phyloP scores from a whole-genome alignment of 371 early-diverging fungal species.

The Mortierella sp. region DNA sequence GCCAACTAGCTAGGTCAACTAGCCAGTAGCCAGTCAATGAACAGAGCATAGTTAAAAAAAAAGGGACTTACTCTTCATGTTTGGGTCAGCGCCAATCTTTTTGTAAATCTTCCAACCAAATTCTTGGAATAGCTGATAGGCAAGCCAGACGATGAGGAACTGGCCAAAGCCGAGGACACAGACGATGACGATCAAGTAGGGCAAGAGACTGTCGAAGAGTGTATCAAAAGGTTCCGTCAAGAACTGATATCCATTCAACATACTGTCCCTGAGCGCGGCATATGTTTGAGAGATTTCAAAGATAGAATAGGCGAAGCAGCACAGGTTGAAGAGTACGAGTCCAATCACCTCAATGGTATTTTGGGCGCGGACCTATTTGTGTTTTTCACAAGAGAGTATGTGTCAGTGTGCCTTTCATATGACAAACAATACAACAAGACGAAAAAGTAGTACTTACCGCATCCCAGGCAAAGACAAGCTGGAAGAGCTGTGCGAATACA shows the following conservation, averaged over 20 bases:
- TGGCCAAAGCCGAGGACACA: slow-evolving; percentile 46
- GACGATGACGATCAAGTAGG: slow-evolving; percentile 38
- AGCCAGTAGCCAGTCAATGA: too few relatives aligned
- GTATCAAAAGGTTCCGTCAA: slow-evolving; percentile 10
- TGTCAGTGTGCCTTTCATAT: too few relatives aligned
- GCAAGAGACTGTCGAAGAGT: slow-evolving; percentile 9
- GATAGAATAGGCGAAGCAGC: slow-evolving; percentile 82
- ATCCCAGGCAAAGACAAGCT: slow-evolving; percentile 79
- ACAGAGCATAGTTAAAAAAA: neutral
- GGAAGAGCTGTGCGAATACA: slow-evolving; percentile 79
- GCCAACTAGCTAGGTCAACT: too few relatives aligned
- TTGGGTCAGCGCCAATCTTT: slow-evolving; percentile 92
- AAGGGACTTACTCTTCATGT: slow-evolving; percentile 78
- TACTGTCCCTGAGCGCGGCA: slow-evolving; percentile 48
- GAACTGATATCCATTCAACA: neutral
- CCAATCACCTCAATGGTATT: slow-evolving; percentile 93
- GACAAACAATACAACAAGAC: neutral
- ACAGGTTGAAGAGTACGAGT: slow-evolving; percentile 83
- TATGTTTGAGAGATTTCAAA: slow-evolving; percentile 63
- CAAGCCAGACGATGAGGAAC: slow-evolving; percentile 37
- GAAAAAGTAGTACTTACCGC: slow-evolving; percentile 67
- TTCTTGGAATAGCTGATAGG: slow-evolving; percentile 77
- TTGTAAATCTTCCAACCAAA: slow-evolving; percentile 97
- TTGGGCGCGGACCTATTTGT: slow-evolving; percentile 73
- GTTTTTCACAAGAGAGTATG: neutral